These are phyloP conservation scores for Echria macrotheca DNA, from an alignment of 495 filamentous ascomycete species.

Conservation along the genomic window DNA sequence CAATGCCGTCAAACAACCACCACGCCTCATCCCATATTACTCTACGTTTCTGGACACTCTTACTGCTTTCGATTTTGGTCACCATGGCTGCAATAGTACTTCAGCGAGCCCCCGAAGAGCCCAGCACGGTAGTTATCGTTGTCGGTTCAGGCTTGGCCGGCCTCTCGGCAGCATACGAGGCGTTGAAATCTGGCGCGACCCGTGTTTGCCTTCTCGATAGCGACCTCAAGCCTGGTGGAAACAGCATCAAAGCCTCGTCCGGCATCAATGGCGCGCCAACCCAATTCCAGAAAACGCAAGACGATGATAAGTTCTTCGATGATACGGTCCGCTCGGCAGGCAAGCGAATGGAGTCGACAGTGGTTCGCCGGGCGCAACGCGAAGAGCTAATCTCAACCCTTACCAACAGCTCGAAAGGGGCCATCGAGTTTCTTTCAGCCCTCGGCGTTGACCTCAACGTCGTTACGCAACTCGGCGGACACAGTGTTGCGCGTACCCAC, in stretches of 20 bases:
- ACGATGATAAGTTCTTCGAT: constrained; percentile 41
- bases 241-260: constrained; percentile 58
- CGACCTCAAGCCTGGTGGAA: constrained; percentile 52
- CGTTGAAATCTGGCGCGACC: constrained; percentile 37
- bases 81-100: neutral
- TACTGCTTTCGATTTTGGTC: neutral
- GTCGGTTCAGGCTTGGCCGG: constrained; percentile 51
- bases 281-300: constrained; percentile 26
- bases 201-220: constrained; percentile 49
- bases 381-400: constrained; percentile 40
- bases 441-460: constrained; percentile 50
- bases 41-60: too few species aligned
- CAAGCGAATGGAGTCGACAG: constrained; percentile 14
- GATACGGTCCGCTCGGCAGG: constrained; percentile 51
- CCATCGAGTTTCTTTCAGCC: constrained; percentile 49
- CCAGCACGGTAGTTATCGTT: constrained; percentile 45
- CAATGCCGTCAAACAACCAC: too few species aligned
- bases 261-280: constrained; percentile 58
- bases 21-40: too few species aligned
- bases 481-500: constrained; percentile 49
- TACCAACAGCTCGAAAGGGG: constrained; percentile 33
- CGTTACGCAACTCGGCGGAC: constrained; percentile 51
- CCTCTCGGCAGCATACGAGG: constrained; percentile 43
- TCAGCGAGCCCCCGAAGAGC: neutral
- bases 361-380: constrained; percentile 17